Percentiles rank a stretch among this genome's conserved stretches.
phyloP scores from a whole-genome alignment of 2,329 filamentous ascomycete species.

The Alternaria ethzedia region DNA sequence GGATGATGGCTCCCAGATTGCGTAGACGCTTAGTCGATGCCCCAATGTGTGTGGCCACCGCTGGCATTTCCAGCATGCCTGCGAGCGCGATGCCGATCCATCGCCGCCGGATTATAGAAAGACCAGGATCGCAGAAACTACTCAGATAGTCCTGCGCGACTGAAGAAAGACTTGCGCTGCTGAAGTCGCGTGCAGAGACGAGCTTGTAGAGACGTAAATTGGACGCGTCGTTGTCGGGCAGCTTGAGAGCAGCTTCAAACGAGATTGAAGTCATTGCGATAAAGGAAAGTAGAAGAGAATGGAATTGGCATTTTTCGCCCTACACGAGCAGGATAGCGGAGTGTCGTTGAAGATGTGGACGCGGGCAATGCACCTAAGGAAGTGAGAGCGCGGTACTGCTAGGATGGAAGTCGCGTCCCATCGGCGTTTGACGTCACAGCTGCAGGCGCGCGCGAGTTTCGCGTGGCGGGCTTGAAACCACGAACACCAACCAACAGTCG shows the following conservation, averaged over 20 bases:
- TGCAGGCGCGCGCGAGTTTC: conserved; percentile 3
- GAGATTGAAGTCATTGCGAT: conserved; percentile 20
- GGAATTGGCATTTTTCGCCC: background rate
- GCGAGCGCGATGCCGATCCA: conserved; percentile 42
- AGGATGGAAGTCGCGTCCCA: background rate
- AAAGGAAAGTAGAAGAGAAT: background rate
- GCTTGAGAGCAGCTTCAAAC: conserved; percentile 29
- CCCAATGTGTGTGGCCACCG: conserved; percentile 24
- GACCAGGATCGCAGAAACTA: conserved; percentile 32
- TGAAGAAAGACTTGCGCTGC: conserved; percentile 11
- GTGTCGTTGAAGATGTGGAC: background rate
- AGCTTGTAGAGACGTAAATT: conserved; percentile 24
- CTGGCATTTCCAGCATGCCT: conserved; percentile 28
- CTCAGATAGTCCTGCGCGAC: conserved; percentile 32
- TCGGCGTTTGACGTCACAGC: background rate
- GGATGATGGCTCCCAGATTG: conserved; percentile 33
- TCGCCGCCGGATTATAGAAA: conserved; percentile 29
- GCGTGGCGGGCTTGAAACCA: background rate
- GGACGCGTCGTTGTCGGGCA: conserved; percentile 28
- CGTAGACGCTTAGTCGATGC: conserved; percentile 13
- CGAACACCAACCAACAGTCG: background rate
- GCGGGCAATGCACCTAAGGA: background rate
- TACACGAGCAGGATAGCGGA: background rate
- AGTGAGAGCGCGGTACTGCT: background rate
- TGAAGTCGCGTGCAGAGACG: conserved; percentile 16